Base-by-base conservation (phyloP, 2,329 filamentous ascomycete genomes). In the Calonectria hawksworthii region DNA sequence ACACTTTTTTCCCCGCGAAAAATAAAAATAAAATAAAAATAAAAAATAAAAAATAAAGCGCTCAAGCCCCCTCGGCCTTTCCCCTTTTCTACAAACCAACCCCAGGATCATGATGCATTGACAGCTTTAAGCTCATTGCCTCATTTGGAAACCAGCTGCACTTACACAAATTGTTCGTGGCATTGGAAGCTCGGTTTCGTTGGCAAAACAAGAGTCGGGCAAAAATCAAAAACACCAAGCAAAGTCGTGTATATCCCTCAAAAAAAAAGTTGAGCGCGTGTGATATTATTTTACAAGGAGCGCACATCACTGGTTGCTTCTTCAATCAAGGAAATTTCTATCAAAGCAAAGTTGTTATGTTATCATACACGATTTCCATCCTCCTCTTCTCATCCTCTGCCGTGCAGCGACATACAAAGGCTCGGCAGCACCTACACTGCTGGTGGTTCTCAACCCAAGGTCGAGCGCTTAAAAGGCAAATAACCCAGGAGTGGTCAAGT, bases 41-140 rank as follows among this genome's bases (percentile, higher is more conserved):
- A n/a, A 71, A 71, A 44, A 71, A 65, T 44, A 28, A 59, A 36
- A 59, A 36, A n/a, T 38, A 61, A 26, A 38, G 36, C 56, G 69
- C 50, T 50, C 94, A 66, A 66, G 65, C 70, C 52, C 52, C 38
- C 34, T 38, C 59, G 21, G 50, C 28, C 63, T 63, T 79, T 77
- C 47, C 68, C 73, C 68, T 65, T 65, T 78, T 71, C 68, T 80
- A 28, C 71, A 51, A 50, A 54, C 56, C 56, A 69, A 41, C 47
- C 44, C 71, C 23, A 44, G 66, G 71, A 73, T 65, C 50, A 51
- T 30, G 56, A 65, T 68, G 66, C 66, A 69, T 66, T 56, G 66
- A 69, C 30, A 51, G n/a, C 51, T 63, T 7, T 44, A 47, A 72
- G 64, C 68, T 70, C 32, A 61, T 77, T 77, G 21, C 75, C 77